Evolutionary conservation across 768 basidiomycete species (phyloP).

Genomic region (Suillus subluteus): DNA sequence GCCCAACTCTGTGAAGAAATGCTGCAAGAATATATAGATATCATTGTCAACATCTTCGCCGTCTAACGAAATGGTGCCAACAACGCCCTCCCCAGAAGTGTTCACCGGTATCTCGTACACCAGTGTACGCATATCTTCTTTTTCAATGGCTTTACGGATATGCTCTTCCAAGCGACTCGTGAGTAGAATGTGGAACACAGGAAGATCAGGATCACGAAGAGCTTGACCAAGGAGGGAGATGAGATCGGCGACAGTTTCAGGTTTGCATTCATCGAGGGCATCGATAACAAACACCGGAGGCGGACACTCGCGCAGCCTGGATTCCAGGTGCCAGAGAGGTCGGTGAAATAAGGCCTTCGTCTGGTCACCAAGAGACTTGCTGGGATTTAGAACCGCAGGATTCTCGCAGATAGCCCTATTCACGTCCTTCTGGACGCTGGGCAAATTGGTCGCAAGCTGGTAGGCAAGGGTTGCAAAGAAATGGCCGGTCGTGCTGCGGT

Average conservation of each 20-base stretch:
- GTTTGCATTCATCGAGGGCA: background rate
- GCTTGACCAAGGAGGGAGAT: background rate
- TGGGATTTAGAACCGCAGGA: background rate
- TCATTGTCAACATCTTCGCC: background rate
- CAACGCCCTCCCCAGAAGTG: background rate
- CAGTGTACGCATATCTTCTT: background rate
- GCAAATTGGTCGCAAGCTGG: background rate
- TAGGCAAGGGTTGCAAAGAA: background rate
- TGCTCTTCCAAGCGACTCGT: background rate
- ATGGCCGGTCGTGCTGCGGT: background rate
- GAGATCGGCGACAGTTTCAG: background rate
- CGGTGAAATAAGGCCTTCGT: background rate
- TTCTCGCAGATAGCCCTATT: background rate
- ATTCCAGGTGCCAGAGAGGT: background rate
- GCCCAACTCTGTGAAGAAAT: background rate
- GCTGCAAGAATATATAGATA: background rate
- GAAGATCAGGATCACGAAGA: background rate
- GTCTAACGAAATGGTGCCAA: background rate
- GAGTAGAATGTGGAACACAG: background rate
- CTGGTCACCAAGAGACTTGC: background rate
- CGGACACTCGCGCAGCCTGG: background rate
- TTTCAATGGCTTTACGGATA: background rate
- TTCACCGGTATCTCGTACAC: background rate
- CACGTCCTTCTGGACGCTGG: background rate
- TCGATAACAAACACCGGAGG: background rate